A percentile compares a stretch with the other conserved stretches of the same genome.
phyloP scores from a whole-genome alignment of 1,284 basidiomycete species.

The Kalmanozyma brasiliensis region DNA sequence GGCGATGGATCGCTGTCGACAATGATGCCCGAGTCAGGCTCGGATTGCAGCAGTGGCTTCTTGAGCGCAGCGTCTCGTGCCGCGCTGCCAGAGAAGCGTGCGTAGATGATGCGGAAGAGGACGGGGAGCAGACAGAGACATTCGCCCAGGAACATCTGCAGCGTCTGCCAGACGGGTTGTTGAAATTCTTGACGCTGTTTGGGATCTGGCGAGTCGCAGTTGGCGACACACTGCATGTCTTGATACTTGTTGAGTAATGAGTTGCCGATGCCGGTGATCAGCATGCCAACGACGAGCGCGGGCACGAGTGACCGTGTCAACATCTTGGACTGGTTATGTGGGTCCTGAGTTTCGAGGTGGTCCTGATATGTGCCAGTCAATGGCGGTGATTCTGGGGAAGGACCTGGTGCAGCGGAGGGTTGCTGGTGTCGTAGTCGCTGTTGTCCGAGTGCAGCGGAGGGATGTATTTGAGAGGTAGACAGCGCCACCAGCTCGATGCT shows the following conservation, averaged over 20 bases:
- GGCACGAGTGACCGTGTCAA: constrained; percentile 57
- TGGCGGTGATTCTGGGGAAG: background rate
- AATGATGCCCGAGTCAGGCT: constrained; percentile 47
- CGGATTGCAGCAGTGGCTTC: constrained; percentile 39
- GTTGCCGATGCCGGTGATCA: constrained; percentile 70
- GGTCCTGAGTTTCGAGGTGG: background rate
- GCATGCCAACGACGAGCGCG: constrained; percentile 71
- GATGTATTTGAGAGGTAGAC: constrained; percentile 35
- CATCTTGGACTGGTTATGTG: constrained; percentile 22
- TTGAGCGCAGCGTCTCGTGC: constrained; percentile 38
- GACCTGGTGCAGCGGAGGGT: background rate
- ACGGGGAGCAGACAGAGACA: constrained; percentile 63
- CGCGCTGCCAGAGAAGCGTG: constrained; percentile 13
- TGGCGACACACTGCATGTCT: constrained; percentile 69
- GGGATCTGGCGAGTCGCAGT: constrained; percentile 62
- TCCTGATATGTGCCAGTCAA: no score
- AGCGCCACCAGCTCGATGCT: constrained; percentile 38
- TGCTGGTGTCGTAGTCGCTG: constrained; percentile 16
- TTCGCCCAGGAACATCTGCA: constrained; percentile 69
- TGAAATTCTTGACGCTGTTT: constrained; percentile 52
- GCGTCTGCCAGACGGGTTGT: constrained; percentile 67
- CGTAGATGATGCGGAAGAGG: constrained; percentile 31
- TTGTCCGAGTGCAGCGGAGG: constrained; percentile 15
- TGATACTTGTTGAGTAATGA: constrained; percentile 67
- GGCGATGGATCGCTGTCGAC: constrained; percentile 30